Evolutionary conservation across 2,329 filamentous ascomycete genomes (phyloP).

Genomic region (Fusarium sp.): DNA sequence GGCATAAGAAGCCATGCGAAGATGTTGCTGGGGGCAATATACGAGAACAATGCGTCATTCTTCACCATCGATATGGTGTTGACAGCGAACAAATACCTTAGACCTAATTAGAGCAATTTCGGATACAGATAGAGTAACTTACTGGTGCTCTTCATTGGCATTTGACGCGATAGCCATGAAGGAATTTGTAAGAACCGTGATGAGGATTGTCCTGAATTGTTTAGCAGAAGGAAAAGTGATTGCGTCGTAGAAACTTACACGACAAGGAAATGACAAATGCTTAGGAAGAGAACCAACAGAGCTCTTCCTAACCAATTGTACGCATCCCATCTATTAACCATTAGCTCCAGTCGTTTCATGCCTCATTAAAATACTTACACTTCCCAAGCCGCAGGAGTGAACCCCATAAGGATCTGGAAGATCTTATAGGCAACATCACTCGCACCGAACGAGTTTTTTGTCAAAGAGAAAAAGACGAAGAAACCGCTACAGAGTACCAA

Average conservation of each 20-base stretch:
- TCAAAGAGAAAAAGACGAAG: conserved; percentile 92
- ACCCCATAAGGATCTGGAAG: conserved; percentile 95
- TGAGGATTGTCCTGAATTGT: conserved; percentile 77
- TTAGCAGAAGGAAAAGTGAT: conserved; percentile 7
- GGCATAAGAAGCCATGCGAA: conserved; percentile 91
- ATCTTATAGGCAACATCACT: conserved; percentile 86
- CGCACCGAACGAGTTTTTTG: conserved; percentile 77
- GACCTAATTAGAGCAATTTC: conserved; percentile 14
- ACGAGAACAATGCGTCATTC: conserved; percentile 95
- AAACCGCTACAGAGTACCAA: conserved; percentile 93
- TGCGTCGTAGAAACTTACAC: conserved; percentile 63
- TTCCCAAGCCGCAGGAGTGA: conserved; percentile 95
- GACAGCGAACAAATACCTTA: conserved; percentile 87
- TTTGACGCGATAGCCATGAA: conserved; percentile 97
- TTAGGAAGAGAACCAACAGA: conserved; percentile 84
- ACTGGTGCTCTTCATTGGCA: conserved; percentile 89
- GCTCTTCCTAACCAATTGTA: conserved; percentile 84
- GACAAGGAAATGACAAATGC: conserved; percentile 95
- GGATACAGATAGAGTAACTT: conserved; percentile 43
- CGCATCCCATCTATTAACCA: conserved; percentile 66
- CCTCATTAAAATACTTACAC: conserved; percentile 63
- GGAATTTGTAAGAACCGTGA: conserved; percentile 95
- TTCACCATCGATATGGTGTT: conserved; percentile 99
- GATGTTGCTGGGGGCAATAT: conserved; percentile 91
- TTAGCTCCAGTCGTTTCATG: conserved; percentile 24